phyloP scores from a whole-genome alignment of 1,284 basidiomycete genomes.

The Naganishia cerealis region DNA sequence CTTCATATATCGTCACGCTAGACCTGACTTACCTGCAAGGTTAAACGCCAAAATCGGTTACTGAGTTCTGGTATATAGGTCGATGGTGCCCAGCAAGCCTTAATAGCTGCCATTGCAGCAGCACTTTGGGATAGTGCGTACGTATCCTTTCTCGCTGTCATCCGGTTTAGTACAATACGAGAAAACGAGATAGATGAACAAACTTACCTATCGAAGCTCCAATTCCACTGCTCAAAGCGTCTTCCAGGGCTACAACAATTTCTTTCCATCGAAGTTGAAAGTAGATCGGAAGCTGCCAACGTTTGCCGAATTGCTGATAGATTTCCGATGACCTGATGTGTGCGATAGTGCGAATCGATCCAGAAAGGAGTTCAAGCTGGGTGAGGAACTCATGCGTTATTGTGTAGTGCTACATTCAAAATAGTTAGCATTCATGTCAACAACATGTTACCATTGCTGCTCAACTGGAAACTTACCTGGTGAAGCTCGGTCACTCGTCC shows the following conservation, averaged over 20 bases:
- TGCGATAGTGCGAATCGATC: conserved; percentile 68
- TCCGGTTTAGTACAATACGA: conserved; percentile 29
- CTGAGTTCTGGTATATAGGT: conserved; percentile 77
- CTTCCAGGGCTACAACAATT: conserved; percentile 74
- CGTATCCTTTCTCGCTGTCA: conserved; percentile 39
- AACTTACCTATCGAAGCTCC: conserved; percentile 32
- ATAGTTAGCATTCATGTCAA: background rate
- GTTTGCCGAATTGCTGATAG: conserved; percentile 71
- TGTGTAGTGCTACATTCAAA: conserved; percentile 68
- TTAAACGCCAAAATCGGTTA: conserved; percentile 82
- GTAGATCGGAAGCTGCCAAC: conserved; percentile 95
- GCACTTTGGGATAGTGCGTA: conserved; percentile 62
- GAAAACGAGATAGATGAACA: background rate
- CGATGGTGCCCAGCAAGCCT: conserved; percentile 77
- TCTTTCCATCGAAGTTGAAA: conserved; percentile 98
- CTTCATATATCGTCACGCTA: background rate
- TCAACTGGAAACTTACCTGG: conserved; percentile 60
- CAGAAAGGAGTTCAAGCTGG: conserved; percentile 77
- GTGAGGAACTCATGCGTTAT: conserved; percentile 80
- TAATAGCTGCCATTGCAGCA: conserved; percentile 70
- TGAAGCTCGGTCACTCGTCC: conserved; percentile 87
- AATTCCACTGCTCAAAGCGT: conserved; percentile 58
- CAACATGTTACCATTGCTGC: background rate
- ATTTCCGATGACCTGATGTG: conserved; percentile 70
- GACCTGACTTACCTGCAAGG: conserved; percentile 66